Base-by-base conservation (phyloP, 1,284 basidiomycete species). In the Austroboletus niveus region DNA sequence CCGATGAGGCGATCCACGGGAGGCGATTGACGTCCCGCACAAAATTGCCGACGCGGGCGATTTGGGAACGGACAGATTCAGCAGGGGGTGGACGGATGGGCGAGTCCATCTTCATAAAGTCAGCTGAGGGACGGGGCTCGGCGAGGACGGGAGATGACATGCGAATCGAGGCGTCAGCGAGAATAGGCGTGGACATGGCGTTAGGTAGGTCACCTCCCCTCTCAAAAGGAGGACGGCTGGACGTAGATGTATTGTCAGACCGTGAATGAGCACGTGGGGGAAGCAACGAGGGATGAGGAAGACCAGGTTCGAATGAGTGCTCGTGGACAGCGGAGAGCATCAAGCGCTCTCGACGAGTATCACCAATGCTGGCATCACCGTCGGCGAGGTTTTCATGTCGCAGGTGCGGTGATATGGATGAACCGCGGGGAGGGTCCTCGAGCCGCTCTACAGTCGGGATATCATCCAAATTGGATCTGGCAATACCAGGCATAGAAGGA, bases 91-190 rank as follows among this genome's bases (percentile, higher is more conserved):
- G 66, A 27, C 68, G 65, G 32, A 69, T 68, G 6, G 64, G 65
- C 8, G 66, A 62, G 1, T 70, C 68, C 65, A 70, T 70, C 45
- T 69, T 70, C 55, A 60, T 68, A 45, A 69, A 66, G 36, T 66
- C 65, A 1, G 67, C 65, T 10, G 68, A 68, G 29, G 65, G 68
- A 4, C 56, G 61, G 22, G 68, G 64, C 43, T 69, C 66, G 3
- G 66, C 64, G 44, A 66, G 64, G 32, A 66, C 49, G 0, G 64
- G 68, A 1, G 64, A 68, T 5, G 64, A 62, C 9, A 62, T 39
- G 6, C 31, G 60, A 41, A 68, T 57, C 20, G 62, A 59, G 15
- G 64, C 57, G 6, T 64, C 54, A 1, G 55, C 54, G 9, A 68
- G 65, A 48, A 66, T 65, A 6, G 63, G 63, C 15, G 63, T 68